A percentile compares a stretch with the other conserved stretches of the same genome.
phyloP scores from a whole-genome alignment of 1,139 yeast species.

The Taphrina wiesneri region DNA sequence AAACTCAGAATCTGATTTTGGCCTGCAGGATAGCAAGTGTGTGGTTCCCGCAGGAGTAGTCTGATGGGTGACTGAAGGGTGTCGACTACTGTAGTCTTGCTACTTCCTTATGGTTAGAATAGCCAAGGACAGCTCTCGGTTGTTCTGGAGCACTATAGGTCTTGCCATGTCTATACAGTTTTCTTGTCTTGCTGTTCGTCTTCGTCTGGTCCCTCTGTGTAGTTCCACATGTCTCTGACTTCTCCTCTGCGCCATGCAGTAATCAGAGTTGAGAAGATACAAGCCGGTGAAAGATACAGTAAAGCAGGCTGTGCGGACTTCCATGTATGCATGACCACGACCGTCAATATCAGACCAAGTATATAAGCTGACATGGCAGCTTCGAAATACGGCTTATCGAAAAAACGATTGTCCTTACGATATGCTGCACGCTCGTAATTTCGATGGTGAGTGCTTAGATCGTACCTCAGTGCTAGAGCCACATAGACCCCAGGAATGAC shows the following conservation, averaged over 20 bases:
- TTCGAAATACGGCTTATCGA: constrained; percentile 53
- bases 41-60: too few species aligned
- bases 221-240: neutral
- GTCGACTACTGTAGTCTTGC: too few species aligned
- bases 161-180: neutral
- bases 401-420: constrained; percentile 41
- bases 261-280: constrained; percentile 20
- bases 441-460: constrained; percentile 50
- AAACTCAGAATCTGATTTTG: too few species aligned
- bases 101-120: too few species aligned
- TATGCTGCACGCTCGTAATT: constrained; percentile 35
- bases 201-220: neutral
- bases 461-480: constrained; percentile 56
- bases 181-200: neutral
- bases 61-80: too few species aligned
- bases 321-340: constrained; percentile 48
- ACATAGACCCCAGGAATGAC: constrained; percentile 59
- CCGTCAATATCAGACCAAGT: constrained; percentile 52
- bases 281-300: constrained; percentile 59
- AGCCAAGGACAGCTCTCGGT: too few species aligned
- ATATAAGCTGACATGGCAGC: constrained; percentile 52
- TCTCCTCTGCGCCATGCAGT: constrained; percentile 27
- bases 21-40: too few species aligned
- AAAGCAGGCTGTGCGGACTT: constrained; percentile 67
- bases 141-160: too few species aligned